Base-by-base conservation (phyloP, 2,329 filamentous ascomycete genomes). In the Penicillium crustosum region DNA sequence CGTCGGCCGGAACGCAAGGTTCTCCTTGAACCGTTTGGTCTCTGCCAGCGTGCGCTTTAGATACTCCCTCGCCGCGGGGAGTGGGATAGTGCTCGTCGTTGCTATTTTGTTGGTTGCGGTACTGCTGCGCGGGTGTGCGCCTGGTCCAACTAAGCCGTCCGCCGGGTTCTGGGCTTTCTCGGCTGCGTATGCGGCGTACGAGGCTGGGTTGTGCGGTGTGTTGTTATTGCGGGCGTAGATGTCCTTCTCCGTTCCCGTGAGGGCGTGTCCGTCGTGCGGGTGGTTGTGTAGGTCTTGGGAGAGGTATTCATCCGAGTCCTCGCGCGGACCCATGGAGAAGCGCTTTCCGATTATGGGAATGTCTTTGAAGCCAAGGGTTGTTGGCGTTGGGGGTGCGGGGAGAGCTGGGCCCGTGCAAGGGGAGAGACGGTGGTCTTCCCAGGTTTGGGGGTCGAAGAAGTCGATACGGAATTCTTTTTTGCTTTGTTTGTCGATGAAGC, bases 401-500 rank as follows among this genome's bases (percentile, higher is more conserved):
- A 92, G 75, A 2, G 88, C 79, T 0, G 86, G 81, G n/a, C 77
- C 81, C 42, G 95, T 84, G 70, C 89, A 94, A 0, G 93, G 93
- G 2, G 90, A 93, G 9, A 91, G 81, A 31, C 86, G 83, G 72
- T 91, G 86, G 61, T 89, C 88, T 54, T 89, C 84, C 93, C 93
- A 97, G 52, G 86, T 86, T 15, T 90, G 81, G 0, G 86, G 78
- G 67, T 93, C 82, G 75, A 92, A 95, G 71, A 96, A 96, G 73
- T 97, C 87, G 39, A 97, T 82, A 0, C 82, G 86, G 68, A 93
- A 95, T 62, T 89, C 83, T 69, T 95, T 88, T 59, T 88, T 88
- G 0, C 91, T 94, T 43, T 86, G 75, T 66, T 88, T 91, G 76
- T 97, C 88, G 67, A 96, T 82, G 72, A 96, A 97, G 74, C 92